A percentile compares a stretch with the other conserved stretches of the same genome.
Conservation (phyloP, 2,329 filamentous ascomycete genomes). For the Sodiomyces alkalinus region DNA sequence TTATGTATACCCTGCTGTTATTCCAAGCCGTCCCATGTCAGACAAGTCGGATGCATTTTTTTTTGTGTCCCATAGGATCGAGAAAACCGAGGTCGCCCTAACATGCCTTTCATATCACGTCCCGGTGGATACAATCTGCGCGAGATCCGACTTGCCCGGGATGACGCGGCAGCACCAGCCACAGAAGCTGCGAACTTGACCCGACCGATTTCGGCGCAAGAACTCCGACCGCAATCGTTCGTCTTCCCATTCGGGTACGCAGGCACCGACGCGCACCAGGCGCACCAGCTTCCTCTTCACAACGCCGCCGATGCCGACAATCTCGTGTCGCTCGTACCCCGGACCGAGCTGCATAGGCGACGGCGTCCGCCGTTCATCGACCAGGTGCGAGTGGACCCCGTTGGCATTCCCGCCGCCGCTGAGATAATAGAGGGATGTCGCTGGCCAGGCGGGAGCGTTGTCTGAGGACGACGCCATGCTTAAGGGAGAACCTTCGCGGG, state of each 20-base stretch:
- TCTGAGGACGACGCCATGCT: slow-evolving; percentile 1
- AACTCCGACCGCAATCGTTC: slow-evolving; percentile 52
- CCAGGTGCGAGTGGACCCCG: slow-evolving; percentile 6
- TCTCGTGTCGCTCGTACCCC: slow-evolving; percentile 75
- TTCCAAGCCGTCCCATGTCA: too few relatives aligned
- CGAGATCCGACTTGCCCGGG: too few relatives aligned
- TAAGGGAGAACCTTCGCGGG: slow-evolving; percentile 23
- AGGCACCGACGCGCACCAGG: slow-evolving; percentile 66
- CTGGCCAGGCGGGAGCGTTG: too few relatives aligned
- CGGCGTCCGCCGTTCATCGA: slow-evolving; percentile 23
- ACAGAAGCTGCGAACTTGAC: slow-evolving; percentile 67
- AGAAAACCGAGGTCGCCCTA: too few relatives aligned
- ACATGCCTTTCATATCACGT: too few relatives aligned
- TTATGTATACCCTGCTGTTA: too few relatives aligned
- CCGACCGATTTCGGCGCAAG: slow-evolving; percentile 54
- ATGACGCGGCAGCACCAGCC: slow-evolving; percentile 78
- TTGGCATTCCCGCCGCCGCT: slow-evolving; percentile 6
- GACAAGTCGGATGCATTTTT: too few relatives aligned
- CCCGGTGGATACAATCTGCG: too few relatives aligned
- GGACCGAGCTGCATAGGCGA: slow-evolving; percentile 39
- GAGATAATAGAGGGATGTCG: too few relatives aligned
- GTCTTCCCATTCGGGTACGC: slow-evolving; percentile 74
- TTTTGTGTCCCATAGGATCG: too few relatives aligned
- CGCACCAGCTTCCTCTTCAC: slow-evolving; percentile 81
- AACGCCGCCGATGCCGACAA: slow-evolving; percentile 77